These are phyloP conservation scores for Entelexis paramagnoliae DNA, from an alignment of 1,139 yeast genomes.

Conservation along the genomic window DNA sequence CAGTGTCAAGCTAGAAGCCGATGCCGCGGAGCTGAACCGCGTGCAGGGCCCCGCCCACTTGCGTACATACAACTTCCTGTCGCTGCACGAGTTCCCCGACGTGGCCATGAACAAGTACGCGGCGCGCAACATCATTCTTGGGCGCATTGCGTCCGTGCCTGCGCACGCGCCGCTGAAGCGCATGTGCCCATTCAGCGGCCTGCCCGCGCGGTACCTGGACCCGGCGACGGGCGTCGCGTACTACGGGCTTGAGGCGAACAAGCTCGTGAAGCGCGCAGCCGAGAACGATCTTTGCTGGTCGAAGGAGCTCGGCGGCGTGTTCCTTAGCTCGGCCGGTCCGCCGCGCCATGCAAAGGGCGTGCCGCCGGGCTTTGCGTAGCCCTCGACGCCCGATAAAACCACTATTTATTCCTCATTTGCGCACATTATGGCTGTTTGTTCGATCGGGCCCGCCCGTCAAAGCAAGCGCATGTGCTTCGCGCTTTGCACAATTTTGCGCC, in stretches of 20 bases:
- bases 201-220: slow-evolving; percentile 73
- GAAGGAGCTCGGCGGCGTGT: slow-evolving; percentile 57
- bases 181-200: slow-evolving; percentile 70
- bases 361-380: slow-evolving; percentile 49
- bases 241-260: slow-evolving; percentile 69
- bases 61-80: slow-evolving; percentile 17
- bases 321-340: slow-evolving; percentile 45
- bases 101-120: slow-evolving; percentile 28
- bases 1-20: not conserved
- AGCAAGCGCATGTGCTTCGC: not conserved
- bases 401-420: too few relatives aligned
- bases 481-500: too few relatives aligned
- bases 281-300: slow-evolving; percentile 64
- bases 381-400: not conserved
- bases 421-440: too few relatives aligned
- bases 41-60: slow-evolving; percentile 17
- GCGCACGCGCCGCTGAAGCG: slow-evolving; percentile 53
- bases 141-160: slow-evolving; percentile 41
- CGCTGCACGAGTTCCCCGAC: slow-evolving; percentile 29
- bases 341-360: slow-evolving; percentile 44
- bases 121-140: slow-evolving; percentile 46
- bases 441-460: too few relatives aligned
- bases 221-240: slow-evolving; percentile 77
- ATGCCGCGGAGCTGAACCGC: not conserved
- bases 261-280: slow-evolving; percentile 55